Evolutionary conservation across 768 basidiomycete genomes (phyloP).

Genomic region (Phlegmacium glaucopus): DNA sequence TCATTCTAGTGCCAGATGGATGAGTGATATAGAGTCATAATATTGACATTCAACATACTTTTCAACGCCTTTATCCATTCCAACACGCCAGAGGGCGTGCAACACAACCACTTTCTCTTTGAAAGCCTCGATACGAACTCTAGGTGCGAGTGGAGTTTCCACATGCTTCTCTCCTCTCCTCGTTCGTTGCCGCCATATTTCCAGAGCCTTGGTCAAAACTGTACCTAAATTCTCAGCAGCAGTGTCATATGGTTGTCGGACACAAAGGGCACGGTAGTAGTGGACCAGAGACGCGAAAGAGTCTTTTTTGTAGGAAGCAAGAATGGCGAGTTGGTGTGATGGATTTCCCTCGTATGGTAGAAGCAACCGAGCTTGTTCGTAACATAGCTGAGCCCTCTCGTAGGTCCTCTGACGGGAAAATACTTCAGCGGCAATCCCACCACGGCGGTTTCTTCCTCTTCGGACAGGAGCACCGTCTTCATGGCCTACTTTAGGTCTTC

Average conservation of each 20-base stretch:
- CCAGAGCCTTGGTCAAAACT: constrained; percentile 63
- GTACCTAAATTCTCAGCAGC: constrained; percentile 82
- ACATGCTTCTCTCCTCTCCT: constrained; percentile 32
- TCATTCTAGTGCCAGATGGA: constrained; percentile 35
- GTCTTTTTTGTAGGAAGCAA: constrained; percentile 82
- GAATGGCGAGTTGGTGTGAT: constrained; percentile 93
- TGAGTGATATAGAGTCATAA: constrained; percentile 8
- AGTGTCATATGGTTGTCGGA: constrained; percentile 80
- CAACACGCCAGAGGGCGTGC: constrained; percentile 70
- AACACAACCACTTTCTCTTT: constrained; percentile 74
- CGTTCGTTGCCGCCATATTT: constrained; percentile 48
- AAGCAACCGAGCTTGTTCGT: constrained; percentile 80
- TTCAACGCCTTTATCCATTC: constrained; percentile 48
- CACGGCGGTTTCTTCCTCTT: constrained; percentile 45
- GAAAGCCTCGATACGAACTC: constrained; percentile 57
- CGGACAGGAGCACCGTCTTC: constrained; percentile 48
- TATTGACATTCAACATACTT: constrained; percentile 43
- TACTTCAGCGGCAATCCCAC: constrained; percentile 44
- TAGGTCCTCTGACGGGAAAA: constrained; percentile 64
- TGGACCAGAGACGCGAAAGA: constrained; percentile 76
- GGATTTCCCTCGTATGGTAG: constrained; percentile 90
- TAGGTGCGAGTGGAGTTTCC: constrained; percentile 38
- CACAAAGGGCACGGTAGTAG: constrained; percentile 91
- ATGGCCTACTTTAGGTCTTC: constrained; percentile 63
- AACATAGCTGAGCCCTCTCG: constrained; percentile 73